Conservation (phyloP, 1,284 basidiomycete genomes). For the Phellopilus nigrolimitatus region DNA sequence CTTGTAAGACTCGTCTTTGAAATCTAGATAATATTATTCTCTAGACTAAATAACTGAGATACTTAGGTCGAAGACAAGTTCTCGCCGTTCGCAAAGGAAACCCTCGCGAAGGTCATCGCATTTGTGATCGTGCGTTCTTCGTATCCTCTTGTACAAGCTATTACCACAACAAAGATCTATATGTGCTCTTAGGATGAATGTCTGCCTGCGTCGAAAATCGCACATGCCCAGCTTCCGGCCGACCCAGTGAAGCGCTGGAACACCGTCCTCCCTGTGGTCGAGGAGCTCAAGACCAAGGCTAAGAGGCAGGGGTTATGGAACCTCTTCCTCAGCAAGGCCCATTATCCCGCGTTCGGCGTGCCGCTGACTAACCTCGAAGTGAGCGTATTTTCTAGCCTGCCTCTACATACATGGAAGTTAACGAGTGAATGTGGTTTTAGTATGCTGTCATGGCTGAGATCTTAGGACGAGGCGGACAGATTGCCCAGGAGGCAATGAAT, state of each 20-base stretch:
- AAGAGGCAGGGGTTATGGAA: slow-evolving; percentile 93
- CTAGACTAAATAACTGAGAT: too few relatives aligned
- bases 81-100: slow-evolving; percentile 83
- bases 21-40: not conserved
- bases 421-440: slow-evolving; percentile 36
- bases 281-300: slow-evolving; percentile 86
- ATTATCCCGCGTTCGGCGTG: slow-evolving; percentile 88
- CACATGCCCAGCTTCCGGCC: slow-evolving; percentile 77
- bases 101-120: slow-evolving; percentile 74
- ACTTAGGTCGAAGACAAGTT: slow-evolving; percentile 90
- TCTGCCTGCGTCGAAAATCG: slow-evolving; percentile 73
- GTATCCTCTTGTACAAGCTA: not conserved
- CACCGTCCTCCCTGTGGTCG: slow-evolving; percentile 75
- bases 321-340: slow-evolving; percentile 90
- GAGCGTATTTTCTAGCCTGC: slow-evolving; percentile 21
- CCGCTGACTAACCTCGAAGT: slow-evolving; percentile 91
- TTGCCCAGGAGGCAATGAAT: slow-evolving; percentile 85
- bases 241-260: slow-evolving; percentile 82
- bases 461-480: slow-evolving; percentile 76
- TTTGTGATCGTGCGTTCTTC: slow-evolving; percentile 76
- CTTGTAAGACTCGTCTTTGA: slow-evolving; percentile 45
- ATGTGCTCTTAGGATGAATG: slow-evolving; percentile 70
- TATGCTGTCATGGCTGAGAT: slow-evolving; percentile 97
- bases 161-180: not conserved
- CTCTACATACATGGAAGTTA: slow-evolving; percentile 5